A percentile compares a stretch with the other conserved stretches of the same genome.
These are phyloP conservation scores for Sphaerobolus stellatus DNA, from an alignment of 1,284 basidiomycete genomes.

Conservation along the genomic window DNA sequence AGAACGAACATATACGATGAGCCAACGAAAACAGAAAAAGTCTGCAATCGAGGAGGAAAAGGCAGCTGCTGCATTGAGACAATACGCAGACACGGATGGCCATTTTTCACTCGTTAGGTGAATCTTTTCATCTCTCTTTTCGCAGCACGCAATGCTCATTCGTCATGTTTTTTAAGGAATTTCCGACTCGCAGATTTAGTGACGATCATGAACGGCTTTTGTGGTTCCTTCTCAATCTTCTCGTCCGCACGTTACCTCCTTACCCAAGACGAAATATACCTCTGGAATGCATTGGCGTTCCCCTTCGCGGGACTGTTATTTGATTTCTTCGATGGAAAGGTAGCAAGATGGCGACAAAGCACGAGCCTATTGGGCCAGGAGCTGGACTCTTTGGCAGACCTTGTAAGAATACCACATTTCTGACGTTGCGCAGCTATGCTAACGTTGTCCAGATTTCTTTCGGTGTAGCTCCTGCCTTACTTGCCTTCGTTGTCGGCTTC, in stretches of 20 bases:
- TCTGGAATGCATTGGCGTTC: conserved; percentile 85
- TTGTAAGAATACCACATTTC: conserved; percentile 53
- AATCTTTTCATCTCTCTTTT: conserved; percentile 25
- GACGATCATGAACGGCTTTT: conserved; percentile 99
- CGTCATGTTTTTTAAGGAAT: conserved; percentile 61
- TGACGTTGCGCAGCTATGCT: conserved; percentile 5
- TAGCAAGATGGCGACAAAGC: conserved; percentile 95
- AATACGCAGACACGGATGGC: conserved; percentile 86
- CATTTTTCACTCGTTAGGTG: conserved; percentile 96
- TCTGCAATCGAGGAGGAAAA: conserved; percentile 26
- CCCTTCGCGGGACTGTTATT: conserved; percentile 97
- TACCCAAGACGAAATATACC: conserved; percentile 75
- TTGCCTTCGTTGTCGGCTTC: conserved; percentile 91
- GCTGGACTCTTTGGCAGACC: conserved; percentile 93
- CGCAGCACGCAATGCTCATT: conserved; percentile 14
- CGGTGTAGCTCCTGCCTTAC: conserved; percentile 91
- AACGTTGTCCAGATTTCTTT: conserved; percentile 78
- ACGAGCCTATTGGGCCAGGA: conserved; percentile 98
- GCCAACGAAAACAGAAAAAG: conserved; percentile 29
- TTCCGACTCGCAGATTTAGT: conserved; percentile 98
- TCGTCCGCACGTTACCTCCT: conserved; percentile 87
- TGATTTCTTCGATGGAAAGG: conserved; percentile 97
- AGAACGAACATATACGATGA: conserved; percentile 24
- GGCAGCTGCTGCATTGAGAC: conserved; percentile 62
- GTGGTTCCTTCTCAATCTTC: conserved; percentile 94